phyloP scores from a whole-genome alignment of 2,329 filamentous ascomycete genomes.

The Diaporthe citriasiana region DNA sequence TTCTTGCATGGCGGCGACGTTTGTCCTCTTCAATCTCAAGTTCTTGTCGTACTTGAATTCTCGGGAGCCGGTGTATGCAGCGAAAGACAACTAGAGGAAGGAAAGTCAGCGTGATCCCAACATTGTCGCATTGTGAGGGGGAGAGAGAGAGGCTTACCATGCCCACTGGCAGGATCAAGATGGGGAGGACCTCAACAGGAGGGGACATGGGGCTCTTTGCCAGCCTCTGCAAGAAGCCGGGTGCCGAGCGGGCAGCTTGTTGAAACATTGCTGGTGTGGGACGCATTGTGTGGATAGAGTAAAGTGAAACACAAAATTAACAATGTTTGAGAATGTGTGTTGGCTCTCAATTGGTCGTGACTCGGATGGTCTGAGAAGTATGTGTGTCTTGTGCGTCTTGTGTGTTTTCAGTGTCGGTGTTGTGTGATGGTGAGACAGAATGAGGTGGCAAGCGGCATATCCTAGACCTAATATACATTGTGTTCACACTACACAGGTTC shows the following conservation, averaged over 20 bases:
- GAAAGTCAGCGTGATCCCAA: neutral
- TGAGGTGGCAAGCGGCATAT: constrained; percentile 16
- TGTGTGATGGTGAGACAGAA: constrained; percentile 35
- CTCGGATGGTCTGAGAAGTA: constrained; percentile 10
- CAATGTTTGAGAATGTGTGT: neutral
- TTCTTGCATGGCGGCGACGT: constrained; percentile 27
- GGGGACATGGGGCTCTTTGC: constrained; percentile 40
- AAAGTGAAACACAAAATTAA: neutral
- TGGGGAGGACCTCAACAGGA: constrained; percentile 40
- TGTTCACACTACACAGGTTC: neutral
- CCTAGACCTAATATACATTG: constrained; percentile 35
- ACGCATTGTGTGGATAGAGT: constrained; percentile 22
- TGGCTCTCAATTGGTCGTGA: neutral
- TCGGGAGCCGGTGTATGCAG: constrained; percentile 37
- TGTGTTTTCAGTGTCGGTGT: constrained; percentile 6
- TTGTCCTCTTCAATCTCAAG: constrained; percentile 38
- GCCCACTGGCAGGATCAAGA: constrained; percentile 38
- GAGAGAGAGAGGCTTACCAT: constrained; percentile 30
- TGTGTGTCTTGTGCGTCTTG: constrained; percentile 11
- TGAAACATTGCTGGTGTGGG: constrained; percentile 41
- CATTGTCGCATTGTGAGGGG: no score
- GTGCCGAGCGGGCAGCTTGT: constrained; percentile 34
- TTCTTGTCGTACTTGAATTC: constrained; percentile 41
- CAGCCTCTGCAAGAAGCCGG: constrained; percentile 34
- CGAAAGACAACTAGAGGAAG: constrained; percentile 27